phyloP scores from a whole-genome alignment of 495 filamentous ascomycete genomes.

The Penicillium paxilli region DNA sequence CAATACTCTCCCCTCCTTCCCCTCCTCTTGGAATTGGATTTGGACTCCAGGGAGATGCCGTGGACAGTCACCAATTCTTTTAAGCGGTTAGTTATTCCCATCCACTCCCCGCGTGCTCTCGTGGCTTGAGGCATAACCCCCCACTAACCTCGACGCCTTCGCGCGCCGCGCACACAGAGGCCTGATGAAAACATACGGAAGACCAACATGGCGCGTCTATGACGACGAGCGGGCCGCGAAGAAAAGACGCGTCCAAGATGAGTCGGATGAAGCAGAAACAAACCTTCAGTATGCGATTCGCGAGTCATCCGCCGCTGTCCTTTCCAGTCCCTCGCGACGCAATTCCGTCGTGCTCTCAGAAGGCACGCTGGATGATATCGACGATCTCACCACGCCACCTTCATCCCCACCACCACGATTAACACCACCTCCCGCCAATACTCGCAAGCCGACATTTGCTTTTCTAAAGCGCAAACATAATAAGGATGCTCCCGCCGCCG shows the following conservation, averaged over 20 bases:
- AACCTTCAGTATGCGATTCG: constrained; percentile 51
- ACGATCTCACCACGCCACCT: constrained; percentile 50
- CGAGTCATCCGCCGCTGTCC: constrained; percentile 47
- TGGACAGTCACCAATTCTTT: constrained; percentile 60
- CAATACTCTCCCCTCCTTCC: constrained; percentile 14
- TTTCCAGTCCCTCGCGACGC: constrained; percentile 52
- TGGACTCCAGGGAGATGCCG: constrained; percentile 45
- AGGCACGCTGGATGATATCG: constrained; percentile 42
- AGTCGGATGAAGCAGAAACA: constrained; percentile 47
- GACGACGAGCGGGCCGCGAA: constrained; percentile 48
- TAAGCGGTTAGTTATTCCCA: constrained; percentile 42
- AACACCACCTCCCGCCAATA: constrained; percentile 55
- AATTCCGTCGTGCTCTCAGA: constrained; percentile 50
- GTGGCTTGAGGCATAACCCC: too few species aligned
- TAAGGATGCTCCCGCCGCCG: constrained; percentile 32
- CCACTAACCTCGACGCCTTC: not conserved
- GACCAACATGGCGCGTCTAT: constrained; percentile 50
- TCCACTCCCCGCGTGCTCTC: not conserved
- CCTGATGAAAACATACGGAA: constrained; percentile 55
- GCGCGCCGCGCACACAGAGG: constrained; percentile 27
- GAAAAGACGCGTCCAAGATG: constrained; percentile 48
- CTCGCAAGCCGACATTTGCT: constrained; percentile 53
- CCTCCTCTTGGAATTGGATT: constrained; percentile 7
- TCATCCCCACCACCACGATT: constrained; percentile 57
- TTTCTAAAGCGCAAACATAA: constrained; percentile 57